Evolutionary conservation across 2,329 filamentous ascomycete genomes (phyloP).

Genomic region (Iodosphaeria phyllophila): DNA sequence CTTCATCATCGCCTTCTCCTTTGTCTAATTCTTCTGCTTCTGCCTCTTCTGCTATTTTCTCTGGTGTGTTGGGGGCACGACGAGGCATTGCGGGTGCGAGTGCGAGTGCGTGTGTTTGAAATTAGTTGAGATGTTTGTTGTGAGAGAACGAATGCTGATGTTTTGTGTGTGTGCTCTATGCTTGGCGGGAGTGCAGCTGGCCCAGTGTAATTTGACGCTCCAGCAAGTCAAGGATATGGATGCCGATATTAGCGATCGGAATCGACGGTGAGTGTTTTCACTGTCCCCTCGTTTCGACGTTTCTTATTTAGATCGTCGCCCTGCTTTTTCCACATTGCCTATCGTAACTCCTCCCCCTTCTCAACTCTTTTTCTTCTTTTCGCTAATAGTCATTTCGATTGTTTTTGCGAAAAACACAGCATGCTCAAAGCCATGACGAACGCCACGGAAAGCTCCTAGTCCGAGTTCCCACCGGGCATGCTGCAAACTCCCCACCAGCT

Average conservation of each 20-base stretch:
- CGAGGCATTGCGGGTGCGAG: too few species aligned
- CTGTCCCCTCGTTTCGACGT: slow-evolving; percentile 2
- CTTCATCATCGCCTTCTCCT: not conserved
- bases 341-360: not conserved
- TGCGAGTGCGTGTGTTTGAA: too few species aligned
- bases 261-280: slow-evolving; percentile 19
- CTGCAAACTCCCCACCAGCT: too few species aligned
- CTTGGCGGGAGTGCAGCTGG: slow-evolving; percentile 16
- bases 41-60: too few species aligned
- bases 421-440: slow-evolving; percentile 18
- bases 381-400: not conserved
- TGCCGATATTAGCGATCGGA: slow-evolving; percentile 35
- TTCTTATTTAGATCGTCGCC: not conserved
- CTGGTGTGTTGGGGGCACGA: too few species aligned
- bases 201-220: slow-evolving; percentile 22
- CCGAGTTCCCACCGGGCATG: too few species aligned
- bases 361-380: not conserved
- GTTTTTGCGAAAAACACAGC: slow-evolving; percentile 5
- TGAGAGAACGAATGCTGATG: too few species aligned
- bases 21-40: too few species aligned
- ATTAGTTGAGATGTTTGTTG: too few species aligned
- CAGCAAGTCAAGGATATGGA: slow-evolving; percentile 34
- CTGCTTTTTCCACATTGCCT: not conserved
- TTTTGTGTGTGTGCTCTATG: slow-evolving; percentile 2
- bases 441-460: slow-evolving; percentile 6